These are phyloP conservation scores for Stagonosporopsis tanaceti DNA, from an alignment of 2,329 filamentous ascomycete species.

Conservation along the genomic window DNA sequence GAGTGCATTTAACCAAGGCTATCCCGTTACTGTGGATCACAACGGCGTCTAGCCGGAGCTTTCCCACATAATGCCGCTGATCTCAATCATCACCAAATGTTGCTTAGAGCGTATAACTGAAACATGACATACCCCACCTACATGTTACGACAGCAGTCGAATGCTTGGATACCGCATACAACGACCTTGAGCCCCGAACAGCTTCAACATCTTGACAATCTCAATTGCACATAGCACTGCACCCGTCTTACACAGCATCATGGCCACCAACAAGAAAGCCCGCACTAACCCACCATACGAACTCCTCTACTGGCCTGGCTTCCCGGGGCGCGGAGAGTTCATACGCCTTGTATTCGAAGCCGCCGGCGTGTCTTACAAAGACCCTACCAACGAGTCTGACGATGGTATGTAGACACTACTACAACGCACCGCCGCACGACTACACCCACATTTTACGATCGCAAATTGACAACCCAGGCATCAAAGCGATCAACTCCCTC, in stretches of 20 bases:
- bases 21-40: neutral
- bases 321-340: conserved; percentile 79
- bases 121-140: conserved; percentile 3
- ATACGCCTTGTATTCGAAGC: conserved; percentile 78
- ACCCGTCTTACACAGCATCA: conserved; percentile 12
- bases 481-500: conserved; percentile 60
- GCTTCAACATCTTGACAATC: neutral
- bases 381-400: conserved; percentile 62
- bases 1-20: neutral
- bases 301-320: conserved; percentile 74
- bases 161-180: neutral
- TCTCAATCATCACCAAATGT: neutral
- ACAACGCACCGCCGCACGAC: neutral
- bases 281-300: conserved; percentile 60
- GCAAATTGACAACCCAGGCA: conserved; percentile 36
- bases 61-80: conserved; percentile 30
- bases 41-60: conserved; percentile 7
- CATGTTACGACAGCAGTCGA: conserved; percentile 2
- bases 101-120: conserved; percentile 7
- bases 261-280: conserved; percentile 38
- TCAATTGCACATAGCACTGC: neutral
- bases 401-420: conserved; percentile 47
- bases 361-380: conserved; percentile 68
- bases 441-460: neutral
- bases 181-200: neutral